Percentiles rank a stretch among this genome's conserved stretches.
These are phyloP conservation scores for Colletotrichum sp. DNA, from an alignment of 2,329 filamentous ascomycete species.

Conservation along the genomic window DNA sequence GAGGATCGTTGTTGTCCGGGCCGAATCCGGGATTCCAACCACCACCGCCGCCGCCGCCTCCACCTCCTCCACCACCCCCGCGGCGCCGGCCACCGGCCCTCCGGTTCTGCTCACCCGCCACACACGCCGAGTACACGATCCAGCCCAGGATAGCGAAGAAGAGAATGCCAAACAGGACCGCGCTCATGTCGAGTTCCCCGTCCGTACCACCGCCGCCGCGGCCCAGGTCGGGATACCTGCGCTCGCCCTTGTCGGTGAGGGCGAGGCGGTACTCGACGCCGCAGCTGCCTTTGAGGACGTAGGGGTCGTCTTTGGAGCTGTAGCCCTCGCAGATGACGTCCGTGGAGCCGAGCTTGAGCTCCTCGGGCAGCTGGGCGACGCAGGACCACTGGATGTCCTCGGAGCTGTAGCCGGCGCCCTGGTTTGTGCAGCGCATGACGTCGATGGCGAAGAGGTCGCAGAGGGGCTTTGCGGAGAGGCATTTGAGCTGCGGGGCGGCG, in stretches of 20 bases:
- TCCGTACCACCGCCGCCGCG: conserved; percentile 39
- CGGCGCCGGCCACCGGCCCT: conserved; percentile 37
- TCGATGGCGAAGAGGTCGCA: conserved; percentile 77
- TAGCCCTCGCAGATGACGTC: conserved; percentile 96
- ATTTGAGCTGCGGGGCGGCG: conserved; percentile 80
- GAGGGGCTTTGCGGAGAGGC: conserved; percentile 69
- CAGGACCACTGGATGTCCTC: conserved; percentile 95
- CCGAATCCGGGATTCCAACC: conserved; percentile 43
- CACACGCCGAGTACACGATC: conserved; percentile 66
- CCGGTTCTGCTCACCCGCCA: conserved; percentile 21
- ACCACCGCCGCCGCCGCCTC: conserved; percentile 45
- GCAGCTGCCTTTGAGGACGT: conserved; percentile 90
- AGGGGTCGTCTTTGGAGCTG: conserved; percentile 74
- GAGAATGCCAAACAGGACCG: conserved; percentile 59
- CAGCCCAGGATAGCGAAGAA: conserved; percentile 66
- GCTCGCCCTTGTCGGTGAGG: conserved; percentile 78
- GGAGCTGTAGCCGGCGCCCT: conserved; percentile 77
- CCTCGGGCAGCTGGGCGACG: conserved; percentile 63
- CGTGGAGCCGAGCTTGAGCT: conserved; percentile 77
- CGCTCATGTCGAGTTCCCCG: conserved; percentile 36
- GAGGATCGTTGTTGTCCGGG: conserved; percentile 49
- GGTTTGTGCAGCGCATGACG: conserved; percentile 88
- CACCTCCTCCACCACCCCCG: conserved; percentile 46
- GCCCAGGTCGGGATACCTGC: conserved; percentile 66
- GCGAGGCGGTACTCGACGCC: conserved; percentile 87